Evolutionary conservation across 2,329 filamentous ascomycete species (phyloP), one percentile per base, ranked within the genome.

Genomic region (Aspergillus fischeri): DNA sequence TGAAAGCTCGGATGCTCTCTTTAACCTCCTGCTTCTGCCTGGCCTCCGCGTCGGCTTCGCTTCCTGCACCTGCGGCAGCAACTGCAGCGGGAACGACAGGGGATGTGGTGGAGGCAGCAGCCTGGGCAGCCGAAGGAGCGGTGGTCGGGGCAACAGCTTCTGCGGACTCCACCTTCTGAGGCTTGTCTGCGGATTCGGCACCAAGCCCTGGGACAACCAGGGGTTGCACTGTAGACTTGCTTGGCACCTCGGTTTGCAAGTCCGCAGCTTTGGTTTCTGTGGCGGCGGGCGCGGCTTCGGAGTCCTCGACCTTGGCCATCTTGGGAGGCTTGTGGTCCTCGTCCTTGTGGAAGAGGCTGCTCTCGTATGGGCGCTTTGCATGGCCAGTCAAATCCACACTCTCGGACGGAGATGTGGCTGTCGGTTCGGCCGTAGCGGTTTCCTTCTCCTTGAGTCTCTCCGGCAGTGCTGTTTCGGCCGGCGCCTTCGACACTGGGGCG

Each of bases 321-420:
- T 74, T 74, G 59, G 63, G 62, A 32, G 71, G 72, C 60, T 72
- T 70, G 51, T 65, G 56, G 32, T 63, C 62, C 21, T 74, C 69
- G 42, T 71, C 67, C 49, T 62, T 67, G 21, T 64, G 59, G 57
- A 71, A 67, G 49, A 67, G 56, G 41, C 68, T 67, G 51, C 62
- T 71, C 62, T 74, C 72, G 52, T 73, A 70, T n/a, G 72, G 69
- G 25, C 72, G 70, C 67, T 74, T 74, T 35, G 57, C 49, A 44
- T 73, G 69, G 9, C 62, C 65, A 17, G 63, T 53, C 49, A 29
- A 59, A 49, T 71, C 65, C 24, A 28, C 32, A 41, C 54, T 52
- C 14, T 49, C 49, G 8, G 57, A 42, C 10, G 58, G 51, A 42
- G 56, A 32, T 25, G 55, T 49, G 9, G 51, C 49, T n/a, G 44